Percentiles rank a stretch among this genome's conserved stretches.
Conservation (phyloP, 495 filamentous ascomycete species). For the Pyronema omphalodes region DNA sequence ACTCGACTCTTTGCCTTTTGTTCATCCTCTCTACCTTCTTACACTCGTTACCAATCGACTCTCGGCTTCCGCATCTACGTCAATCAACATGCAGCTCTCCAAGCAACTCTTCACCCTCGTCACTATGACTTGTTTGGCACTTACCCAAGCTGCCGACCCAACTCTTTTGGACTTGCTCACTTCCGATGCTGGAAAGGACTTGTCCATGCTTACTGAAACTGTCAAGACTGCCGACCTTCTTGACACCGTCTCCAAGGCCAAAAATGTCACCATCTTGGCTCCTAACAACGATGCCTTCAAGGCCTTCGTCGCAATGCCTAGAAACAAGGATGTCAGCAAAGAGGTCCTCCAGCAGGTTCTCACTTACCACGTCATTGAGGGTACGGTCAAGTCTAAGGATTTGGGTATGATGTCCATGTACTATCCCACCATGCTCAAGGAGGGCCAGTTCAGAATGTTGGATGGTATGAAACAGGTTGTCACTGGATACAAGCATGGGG, state of each 20-base stretch:
- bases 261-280: constrained; percentile 45
- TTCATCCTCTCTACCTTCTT: not conserved
- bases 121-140: not conserved
- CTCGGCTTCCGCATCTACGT: not conserved
- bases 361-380: constrained; percentile 47
- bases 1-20: constrained; percentile 3
- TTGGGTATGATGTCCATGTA: constrained; percentile 31
- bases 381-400: constrained; percentile 30
- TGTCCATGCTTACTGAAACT: not conserved
- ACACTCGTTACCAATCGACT: not conserved
- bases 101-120: not conserved
- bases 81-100: not conserved
- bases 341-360: constrained; percentile 33
- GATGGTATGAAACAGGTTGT: constrained; percentile 31
- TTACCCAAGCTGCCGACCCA: not conserved
- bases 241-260: constrained; percentile 26
- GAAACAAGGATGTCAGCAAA: constrained; percentile 13
- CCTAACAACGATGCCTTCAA: constrained; percentile 42
- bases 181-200: not conserved
- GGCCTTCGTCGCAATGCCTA: constrained; percentile 23
- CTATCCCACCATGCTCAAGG: constrained; percentile 37
- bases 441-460: constrained; percentile 32
- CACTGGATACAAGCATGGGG: constrained; percentile 11
- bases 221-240: constrained; percentile 26
- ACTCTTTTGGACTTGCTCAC: too few relatives aligned